A percentile compares a stretch with the other conserved stretches of the same genome.
These are phyloP conservation scores for Pythium angustatum DNA, from an alignment of 352 stramenopile species.

Conservation along the genomic window DNA sequence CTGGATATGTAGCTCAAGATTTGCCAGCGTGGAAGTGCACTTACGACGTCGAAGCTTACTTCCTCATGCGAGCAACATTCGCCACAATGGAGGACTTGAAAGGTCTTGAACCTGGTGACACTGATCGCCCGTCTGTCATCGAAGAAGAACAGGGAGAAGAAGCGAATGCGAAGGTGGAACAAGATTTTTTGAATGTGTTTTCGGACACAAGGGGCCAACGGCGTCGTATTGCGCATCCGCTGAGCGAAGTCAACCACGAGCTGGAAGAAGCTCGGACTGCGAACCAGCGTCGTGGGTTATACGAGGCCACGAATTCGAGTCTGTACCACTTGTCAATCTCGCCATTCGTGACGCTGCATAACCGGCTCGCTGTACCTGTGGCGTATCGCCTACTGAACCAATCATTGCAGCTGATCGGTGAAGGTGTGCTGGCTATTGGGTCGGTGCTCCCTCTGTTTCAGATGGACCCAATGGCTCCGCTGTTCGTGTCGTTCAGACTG, in stretches of 20 bases:
- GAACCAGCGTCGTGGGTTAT: constrained; percentile 75
- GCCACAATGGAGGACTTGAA: constrained; percentile 59
- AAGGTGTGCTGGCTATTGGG: constrained; percentile 83
- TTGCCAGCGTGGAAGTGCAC: constrained; percentile 86
- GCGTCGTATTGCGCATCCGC: constrained; percentile 51
- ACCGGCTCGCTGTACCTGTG: constrained; percentile 77
- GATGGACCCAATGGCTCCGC: constrained; percentile 54
- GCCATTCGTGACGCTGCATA: constrained; percentile 84
- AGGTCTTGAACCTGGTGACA: constrained; percentile 19
- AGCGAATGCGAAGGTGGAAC: constrained; percentile 68
- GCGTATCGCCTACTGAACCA: constrained; percentile 83
- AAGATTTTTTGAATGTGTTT: constrained; percentile 83
- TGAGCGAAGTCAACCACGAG: constrained; percentile 77
- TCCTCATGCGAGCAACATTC: constrained; percentile 83
- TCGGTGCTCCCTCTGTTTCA: constrained; percentile 86
- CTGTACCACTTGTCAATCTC: constrained; percentile 83
- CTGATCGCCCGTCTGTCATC: constrained; percentile 28
- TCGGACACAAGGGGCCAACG: constrained; percentile 40
- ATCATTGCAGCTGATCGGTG: constrained; percentile 81
- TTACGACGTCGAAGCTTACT: constrained; percentile 88
- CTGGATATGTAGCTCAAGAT: constrained; percentile 83
- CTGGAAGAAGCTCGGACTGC: constrained; percentile 75
- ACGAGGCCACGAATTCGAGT: constrained; percentile 85
- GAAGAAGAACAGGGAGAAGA: constrained; percentile 48
- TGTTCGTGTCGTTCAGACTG: constrained; percentile 84